Evolutionary conservation across 495 filamentous ascomycete species (phyloP), one percentile per base, ranked within the genome.

Genomic region (Tuber umbilicatum): DNA sequence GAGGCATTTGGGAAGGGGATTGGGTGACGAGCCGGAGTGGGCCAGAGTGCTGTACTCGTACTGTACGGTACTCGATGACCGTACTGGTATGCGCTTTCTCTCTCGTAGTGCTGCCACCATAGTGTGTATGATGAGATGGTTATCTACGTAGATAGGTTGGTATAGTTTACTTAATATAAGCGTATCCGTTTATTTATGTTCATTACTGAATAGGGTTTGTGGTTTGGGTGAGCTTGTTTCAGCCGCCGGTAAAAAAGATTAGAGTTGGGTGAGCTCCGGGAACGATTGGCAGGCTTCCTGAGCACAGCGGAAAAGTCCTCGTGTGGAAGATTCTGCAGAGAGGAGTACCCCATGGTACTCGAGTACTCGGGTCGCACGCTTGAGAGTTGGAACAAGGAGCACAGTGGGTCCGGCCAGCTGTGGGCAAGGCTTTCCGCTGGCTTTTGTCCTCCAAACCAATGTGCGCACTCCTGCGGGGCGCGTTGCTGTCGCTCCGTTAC

Each of bases 391-490:
- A 14, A 70, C 68, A 21, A 38, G 73, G 70, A 71, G 74, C n/a
- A n/a, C n/a, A n/a, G n/a, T 67, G 47, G 68, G 69, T 68, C 43
- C 21, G 39, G 68, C 50, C 74, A 41, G 73, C 70, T 40, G 21
- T 39, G 45, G 70, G 47, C 71, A 42, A 76, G 69, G 31, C 76
- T 69, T 38, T 79, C 71, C 47, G 69, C 77, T 78, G 77, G 72
- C 71, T 60, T 23, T 60, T 69, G 76, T 72, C 74, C 55, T 69
- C 71, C 43, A 35, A 69, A 78, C 77, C 75, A 35, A 17, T 17
- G 55, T 64, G 55, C 14, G 55, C 55, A 64, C 27, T 64, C 5
- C 12, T 78, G 77, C 77, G 77, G 77, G 77, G 77, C 70, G 75
- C 69, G 71, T 78, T 43, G 55, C 31, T 64, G 55, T 64, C 55